These are phyloP conservation scores for Corylus americana DNA, from an alignment of 306 rosid genomes.

Conservation along the genomic window DNA sequence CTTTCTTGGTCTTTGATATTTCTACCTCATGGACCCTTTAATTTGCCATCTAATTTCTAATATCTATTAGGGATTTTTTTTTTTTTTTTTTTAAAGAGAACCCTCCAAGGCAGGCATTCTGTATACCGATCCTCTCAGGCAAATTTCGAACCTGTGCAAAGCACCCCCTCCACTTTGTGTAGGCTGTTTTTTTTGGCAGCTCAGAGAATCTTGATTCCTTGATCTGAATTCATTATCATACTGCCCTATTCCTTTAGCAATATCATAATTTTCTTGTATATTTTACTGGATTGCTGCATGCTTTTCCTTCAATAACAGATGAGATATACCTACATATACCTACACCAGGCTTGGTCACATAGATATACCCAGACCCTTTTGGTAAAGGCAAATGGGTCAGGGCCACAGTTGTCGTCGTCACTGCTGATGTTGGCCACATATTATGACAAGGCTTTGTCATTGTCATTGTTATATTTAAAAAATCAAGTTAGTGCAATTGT, in stretches of 20 bases:
- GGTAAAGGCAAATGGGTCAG: no score
- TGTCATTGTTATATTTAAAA: background rate
- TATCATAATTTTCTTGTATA: no score
- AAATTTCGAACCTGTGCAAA: no score
- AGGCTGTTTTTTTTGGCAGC: background rate
- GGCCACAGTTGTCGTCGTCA: background rate
- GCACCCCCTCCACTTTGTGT: no score
- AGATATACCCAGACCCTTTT: no score
- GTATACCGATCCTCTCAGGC: no score
- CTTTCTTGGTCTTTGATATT: background rate
- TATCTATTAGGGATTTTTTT: background rate
- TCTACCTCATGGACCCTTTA: background rate
- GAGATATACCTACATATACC: background rate
- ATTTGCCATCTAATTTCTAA: background rate
- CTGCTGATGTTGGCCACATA: background rate
- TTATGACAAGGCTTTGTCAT: background rate
- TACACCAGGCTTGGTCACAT: background rate
- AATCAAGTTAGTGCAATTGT: background rate
- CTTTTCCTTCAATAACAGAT: background rate
- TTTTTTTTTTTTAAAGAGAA: no score
- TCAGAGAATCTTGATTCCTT: background rate
- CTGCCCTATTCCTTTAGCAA: background rate
- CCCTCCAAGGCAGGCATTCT: no score
- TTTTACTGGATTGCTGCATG: slow-evolving; percentile 7
- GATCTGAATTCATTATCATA: background rate